Percentiles rank a stretch among this genome's conserved stretches.
These are phyloP conservation scores for Teratosphaeriaceae sp. DNA, from an alignment of 2,329 filamentous ascomycete genomes.

Conservation along the genomic window DNA sequence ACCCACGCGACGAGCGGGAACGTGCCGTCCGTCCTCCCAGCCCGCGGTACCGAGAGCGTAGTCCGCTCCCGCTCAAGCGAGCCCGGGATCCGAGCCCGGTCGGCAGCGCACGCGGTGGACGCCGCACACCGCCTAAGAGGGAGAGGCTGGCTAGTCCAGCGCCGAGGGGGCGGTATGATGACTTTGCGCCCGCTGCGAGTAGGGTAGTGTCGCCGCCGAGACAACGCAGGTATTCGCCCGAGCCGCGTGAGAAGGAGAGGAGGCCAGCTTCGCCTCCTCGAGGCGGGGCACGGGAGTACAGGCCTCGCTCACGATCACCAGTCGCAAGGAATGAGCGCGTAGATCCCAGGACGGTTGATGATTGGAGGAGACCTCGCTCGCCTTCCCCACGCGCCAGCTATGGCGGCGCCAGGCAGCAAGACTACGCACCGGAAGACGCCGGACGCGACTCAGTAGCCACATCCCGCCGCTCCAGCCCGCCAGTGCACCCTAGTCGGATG, in stretches of 20 bases:
- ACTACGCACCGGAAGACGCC: conserved; percentile 40
- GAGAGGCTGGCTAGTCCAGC: conserved; percentile 35
- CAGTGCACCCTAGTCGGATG: conserved; percentile 48
- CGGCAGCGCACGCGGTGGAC: conserved; percentile 41
- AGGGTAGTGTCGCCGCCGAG: conserved; percentile 30
- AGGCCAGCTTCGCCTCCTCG: conserved; percentile 21
- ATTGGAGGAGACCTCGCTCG: conserved; percentile 49
- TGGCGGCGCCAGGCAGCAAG: conserved; percentile 22
- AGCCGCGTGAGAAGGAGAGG: conserved; percentile 33
- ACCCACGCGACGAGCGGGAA: conserved; percentile 12
- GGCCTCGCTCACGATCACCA: conserved; percentile 49
- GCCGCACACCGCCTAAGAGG: conserved; percentile 35
- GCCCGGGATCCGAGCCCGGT: conserved; percentile 42
- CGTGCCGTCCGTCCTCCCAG: too few relatives aligned
- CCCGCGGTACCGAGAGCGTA: conserved; percentile 36
- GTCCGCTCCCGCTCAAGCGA: conserved; percentile 37
- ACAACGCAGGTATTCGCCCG: conserved; percentile 36
- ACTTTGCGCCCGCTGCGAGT: conserved; percentile 36
- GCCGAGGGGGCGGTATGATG: conserved; percentile 39
- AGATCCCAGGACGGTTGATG: conserved; percentile 43
- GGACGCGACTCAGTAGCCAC: conserved; percentile 49
- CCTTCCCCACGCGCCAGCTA: conserved; percentile 42
- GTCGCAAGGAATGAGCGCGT: conserved; percentile 44
- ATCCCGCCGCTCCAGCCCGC: conserved; percentile 57
- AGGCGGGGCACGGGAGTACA: conserved; percentile 30